Conservation (phyloP, 2,329 filamentous ascomycete species). For the Cytospora chrysosperma region DNA sequence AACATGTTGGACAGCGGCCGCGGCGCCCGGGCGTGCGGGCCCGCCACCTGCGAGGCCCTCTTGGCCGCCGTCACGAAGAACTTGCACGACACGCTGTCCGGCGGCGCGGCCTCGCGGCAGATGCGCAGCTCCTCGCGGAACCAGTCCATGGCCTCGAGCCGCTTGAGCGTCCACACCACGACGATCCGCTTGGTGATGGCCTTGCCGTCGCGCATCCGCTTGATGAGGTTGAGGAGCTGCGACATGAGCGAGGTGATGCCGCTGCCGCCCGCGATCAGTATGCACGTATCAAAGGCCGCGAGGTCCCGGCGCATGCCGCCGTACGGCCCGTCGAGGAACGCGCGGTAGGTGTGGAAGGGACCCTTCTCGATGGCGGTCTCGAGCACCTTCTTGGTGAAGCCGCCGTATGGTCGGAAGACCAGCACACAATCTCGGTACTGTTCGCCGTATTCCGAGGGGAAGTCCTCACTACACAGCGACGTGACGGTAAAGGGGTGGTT, state of each 20-base stretch:
- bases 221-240: conserved; percentile 89
- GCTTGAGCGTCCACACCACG: conserved; percentile 91
- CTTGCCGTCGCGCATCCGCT: conserved; percentile 92
- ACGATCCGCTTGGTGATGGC: conserved; percentile 88
- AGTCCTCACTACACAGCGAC: conserved; percentile 88
- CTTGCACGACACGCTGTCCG: conserved; percentile 85
- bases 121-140: conserved; percentile 93
- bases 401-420: conserved; percentile 87
- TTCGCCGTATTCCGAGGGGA: conserved; percentile 87
- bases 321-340: conserved; percentile 91
- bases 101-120: conserved; percentile 84
- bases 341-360: conserved; percentile 86
- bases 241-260: conserved; percentile 93
- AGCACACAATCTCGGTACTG: conserved; percentile 85
- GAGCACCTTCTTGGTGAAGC: conserved; percentile 85
- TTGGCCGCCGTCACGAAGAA: conserved; percentile 88
- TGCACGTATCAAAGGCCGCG: conserved; percentile 88
- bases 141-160: conserved; percentile 94
- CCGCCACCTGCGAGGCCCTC: conserved; percentile 40
- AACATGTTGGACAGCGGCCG: conserved; percentile 72
- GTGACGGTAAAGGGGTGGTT: conserved; percentile 96
- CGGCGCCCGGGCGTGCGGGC: conserved; percentile 47
- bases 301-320: conserved; percentile 90
- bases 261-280: conserved; percentile 90
- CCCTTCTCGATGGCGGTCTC: conserved; percentile 80